phyloP scores from a whole-genome alignment of 345 rosid species.

The Eucalyptus erythrocorys region DNA sequence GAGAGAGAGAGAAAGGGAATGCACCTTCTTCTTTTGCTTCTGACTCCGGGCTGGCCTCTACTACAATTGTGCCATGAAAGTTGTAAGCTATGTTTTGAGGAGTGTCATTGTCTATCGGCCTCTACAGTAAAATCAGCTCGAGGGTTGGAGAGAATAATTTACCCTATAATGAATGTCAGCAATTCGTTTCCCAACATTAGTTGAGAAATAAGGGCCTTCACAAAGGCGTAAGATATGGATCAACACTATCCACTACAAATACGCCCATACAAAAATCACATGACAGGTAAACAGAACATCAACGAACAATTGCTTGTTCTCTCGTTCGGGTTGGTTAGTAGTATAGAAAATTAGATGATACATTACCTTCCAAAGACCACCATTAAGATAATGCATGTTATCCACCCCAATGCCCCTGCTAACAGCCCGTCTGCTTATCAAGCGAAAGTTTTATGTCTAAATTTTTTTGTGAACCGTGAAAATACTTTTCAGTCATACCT shows the following conservation, averaged over 20 bases:
- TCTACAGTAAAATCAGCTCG: too few relatives aligned
- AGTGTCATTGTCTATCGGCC: conserved; percentile 18
- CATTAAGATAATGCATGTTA: conserved; percentile 96
- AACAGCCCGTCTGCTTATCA: conserved; percentile 44
- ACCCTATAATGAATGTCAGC: accelerated
- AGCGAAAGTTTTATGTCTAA: neutral
- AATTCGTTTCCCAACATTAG: too few relatives aligned
- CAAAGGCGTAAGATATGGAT: neutral
- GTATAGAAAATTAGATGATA: neutral
- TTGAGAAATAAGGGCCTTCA: neutral
- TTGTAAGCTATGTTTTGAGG: neutral
- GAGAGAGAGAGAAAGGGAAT: neutral
- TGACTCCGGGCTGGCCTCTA: neutral
- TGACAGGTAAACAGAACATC: neutral
- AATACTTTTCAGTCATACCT: accelerated
- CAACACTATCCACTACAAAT: neutral
- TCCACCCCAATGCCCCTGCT: conserved; percentile 98
- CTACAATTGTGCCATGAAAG: neutral
- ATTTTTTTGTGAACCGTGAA: neutral
- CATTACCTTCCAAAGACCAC: conserved; percentile 95
- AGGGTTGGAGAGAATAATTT: too few relatives aligned
- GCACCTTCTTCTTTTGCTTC: neutral
- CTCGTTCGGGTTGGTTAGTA: neutral
- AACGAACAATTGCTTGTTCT: neutral
- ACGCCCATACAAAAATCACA: neutral